Evolutionary conservation across 2,329 filamentous ascomycete species (phyloP).

Genomic region (Plectosphaerella sp.): DNA sequence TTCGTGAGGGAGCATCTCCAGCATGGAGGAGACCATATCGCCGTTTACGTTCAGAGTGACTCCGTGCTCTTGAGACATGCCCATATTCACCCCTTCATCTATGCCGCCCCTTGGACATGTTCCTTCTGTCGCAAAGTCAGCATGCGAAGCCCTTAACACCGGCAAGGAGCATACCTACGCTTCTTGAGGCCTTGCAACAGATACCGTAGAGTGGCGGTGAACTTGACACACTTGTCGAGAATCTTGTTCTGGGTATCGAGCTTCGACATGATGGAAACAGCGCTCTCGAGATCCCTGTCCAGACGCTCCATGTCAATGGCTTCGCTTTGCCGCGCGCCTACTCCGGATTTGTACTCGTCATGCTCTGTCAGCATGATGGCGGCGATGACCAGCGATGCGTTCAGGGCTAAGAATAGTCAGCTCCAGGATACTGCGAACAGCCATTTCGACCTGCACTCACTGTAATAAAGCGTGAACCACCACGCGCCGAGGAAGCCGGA

Average conservation of each 20-base stretch:
- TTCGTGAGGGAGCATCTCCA: not conserved
- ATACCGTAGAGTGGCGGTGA: constrained; percentile 4
- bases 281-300: constrained; percentile 3
- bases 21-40: not conserved
- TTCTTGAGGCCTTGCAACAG: constrained; percentile 2
- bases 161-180: not conserved
- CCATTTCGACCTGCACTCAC: constrained; percentile 9
- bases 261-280: constrained; percentile 2
- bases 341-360: not conserved
- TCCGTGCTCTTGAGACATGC: not conserved
- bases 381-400: constrained; percentile 5
- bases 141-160: not conserved
- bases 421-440: not conserved
- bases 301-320: not conserved
- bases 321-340: not conserved
- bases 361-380: constrained; percentile 7
- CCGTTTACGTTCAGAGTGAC: not conserved
- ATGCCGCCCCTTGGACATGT: too few relatives aligned
- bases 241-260: constrained; percentile 7
- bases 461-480: constrained; percentile 26
- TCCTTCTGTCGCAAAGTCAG: too few relatives aligned
- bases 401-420: constrained; percentile 2
- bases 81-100: too few relatives aligned
- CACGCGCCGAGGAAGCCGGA: constrained; percentile 20
- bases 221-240: constrained; percentile 9